Evolutionary conservation across 2,329 filamentous ascomycete species (phyloP).

Genomic region (Neophaeococcomyces mojaviensis): DNA sequence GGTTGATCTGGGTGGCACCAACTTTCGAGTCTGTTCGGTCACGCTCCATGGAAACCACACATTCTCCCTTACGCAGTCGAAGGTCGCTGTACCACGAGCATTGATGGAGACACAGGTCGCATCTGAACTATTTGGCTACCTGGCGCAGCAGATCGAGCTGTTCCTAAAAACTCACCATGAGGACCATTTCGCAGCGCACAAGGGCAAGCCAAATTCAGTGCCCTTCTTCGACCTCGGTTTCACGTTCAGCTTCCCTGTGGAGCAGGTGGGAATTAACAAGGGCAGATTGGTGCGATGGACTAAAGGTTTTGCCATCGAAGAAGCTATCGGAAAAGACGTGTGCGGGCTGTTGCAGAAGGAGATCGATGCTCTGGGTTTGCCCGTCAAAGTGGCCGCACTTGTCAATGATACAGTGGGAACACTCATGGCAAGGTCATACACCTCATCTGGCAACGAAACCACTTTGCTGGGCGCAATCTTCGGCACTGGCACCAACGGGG

Average conservation of each 20-base stretch:
- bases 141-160: conserved; percentile 82
- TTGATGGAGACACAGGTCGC: conserved; percentile 85
- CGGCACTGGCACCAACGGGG: conserved; percentile 93
- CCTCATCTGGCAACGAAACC: conserved; percentile 75
- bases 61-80: conserved; percentile 87
- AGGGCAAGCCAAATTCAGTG: conserved; percentile 59
- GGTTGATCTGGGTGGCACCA: conserved; percentile 95
- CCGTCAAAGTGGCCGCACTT: conserved; percentile 87
- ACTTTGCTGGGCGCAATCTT: conserved; percentile 95
- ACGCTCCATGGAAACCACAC: conserved; percentile 88
- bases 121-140: conserved; percentile 80
- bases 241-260: conserved; percentile 95
- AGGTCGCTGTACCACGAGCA: conserved; percentile 80
- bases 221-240: conserved; percentile 92
- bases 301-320: conserved; percentile 96
- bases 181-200: conserved; percentile 71
- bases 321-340: conserved; percentile 88
- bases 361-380: conserved; percentile 77
- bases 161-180: conserved; percentile 84
- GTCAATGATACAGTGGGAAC: conserved; percentile 98
- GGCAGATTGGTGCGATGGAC: conserved; percentile 94
- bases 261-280: conserved; percentile 91
- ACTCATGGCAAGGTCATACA: conserved; percentile 94
- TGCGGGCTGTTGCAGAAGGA: conserved; percentile 82
- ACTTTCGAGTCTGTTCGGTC: conserved; percentile 96